phyloP scores from a whole-genome alignment of 2,329 filamentous ascomycete species.

The Aulographum hederae region DNA sequence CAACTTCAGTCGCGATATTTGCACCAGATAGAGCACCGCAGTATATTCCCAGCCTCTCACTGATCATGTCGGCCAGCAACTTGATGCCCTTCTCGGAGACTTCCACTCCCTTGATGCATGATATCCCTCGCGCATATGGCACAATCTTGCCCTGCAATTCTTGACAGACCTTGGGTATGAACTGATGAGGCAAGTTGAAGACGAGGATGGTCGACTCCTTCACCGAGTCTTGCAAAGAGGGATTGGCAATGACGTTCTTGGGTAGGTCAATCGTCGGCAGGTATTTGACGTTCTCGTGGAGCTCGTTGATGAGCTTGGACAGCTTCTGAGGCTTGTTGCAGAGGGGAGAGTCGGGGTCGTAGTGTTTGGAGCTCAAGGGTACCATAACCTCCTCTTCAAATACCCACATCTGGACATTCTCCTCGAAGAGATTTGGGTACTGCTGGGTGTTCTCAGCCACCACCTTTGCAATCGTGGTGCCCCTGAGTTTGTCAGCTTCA shows the following conservation, averaged over 20 bases:
- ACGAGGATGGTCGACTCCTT: conserved; percentile 73
- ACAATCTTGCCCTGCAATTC: conserved; percentile 76
- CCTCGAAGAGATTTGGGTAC: conserved; percentile 66
- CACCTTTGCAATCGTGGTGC: conserved; percentile 93
- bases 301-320: conserved; percentile 72
- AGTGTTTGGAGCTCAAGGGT: conserved; percentile 52
- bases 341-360: conserved; percentile 38
- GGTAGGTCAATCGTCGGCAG: conserved; percentile 77
- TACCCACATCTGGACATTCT: conserved; percentile 96
- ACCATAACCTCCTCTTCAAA: conserved; percentile 80
- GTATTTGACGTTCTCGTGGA: conserved; percentile 97
- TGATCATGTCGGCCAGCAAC: conserved; percentile 90
- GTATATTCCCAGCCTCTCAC: conserved; percentile 81
- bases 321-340: conserved; percentile 64
- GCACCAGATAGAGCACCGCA: conserved; percentile 89
- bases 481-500: conserved; percentile 34
- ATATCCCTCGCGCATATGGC: conserved; percentile 82
- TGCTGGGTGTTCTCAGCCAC: conserved; percentile 77
- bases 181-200: conserved; percentile 95
- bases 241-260: conserved; percentile 66
- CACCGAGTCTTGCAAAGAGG: conserved; percentile 63
- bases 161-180: conserved; percentile 73
- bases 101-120: conserved; percentile 95
- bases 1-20: conserved; percentile 92
- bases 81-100: conserved; percentile 73